Evolutionary conservation across 2,329 filamentous ascomycete species (phyloP).

Genomic region (Colletotrichum limetticola): DNA sequence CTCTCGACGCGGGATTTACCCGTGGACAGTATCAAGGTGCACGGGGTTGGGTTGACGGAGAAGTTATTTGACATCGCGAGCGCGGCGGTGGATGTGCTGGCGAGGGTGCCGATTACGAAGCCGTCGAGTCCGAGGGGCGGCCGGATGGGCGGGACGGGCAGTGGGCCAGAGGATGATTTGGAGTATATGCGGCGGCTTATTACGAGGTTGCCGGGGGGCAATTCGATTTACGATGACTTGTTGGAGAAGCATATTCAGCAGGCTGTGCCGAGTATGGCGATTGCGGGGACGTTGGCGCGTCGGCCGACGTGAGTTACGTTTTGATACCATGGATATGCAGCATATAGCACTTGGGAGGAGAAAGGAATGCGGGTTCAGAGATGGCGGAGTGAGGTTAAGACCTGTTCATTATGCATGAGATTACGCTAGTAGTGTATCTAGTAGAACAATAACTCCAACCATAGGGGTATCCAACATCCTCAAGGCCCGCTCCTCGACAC

Average conservation of each 20-base stretch:
- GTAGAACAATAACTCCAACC: background rate
- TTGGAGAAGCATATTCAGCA: conserved; percentile 53
- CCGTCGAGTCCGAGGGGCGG: conserved; percentile 38
- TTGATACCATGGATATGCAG: background rate
- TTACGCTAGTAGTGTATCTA: conserved; percentile 26
- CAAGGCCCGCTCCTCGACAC: background rate
- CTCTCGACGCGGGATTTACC: conserved; percentile 51
- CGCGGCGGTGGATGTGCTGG: conserved; percentile 55
- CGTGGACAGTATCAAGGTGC: conserved; percentile 51
- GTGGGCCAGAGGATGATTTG: conserved; percentile 49
- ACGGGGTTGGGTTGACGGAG: conserved; percentile 58
- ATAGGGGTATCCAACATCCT: conserved; percentile 1
- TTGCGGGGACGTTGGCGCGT: background rate
- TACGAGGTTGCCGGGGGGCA: conserved; percentile 49
- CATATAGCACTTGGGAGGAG: background rate
- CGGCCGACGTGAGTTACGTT: background rate
- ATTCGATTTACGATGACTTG: conserved; percentile 50
- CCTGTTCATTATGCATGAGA: conserved; percentile 14
- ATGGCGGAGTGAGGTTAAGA: background rate
- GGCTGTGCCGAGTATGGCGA: conserved; percentile 42
- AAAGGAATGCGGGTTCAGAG: background rate
- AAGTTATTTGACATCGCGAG: conserved; percentile 58
- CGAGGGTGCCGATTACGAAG: conserved; percentile 49
- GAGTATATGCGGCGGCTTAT: conserved; percentile 51
- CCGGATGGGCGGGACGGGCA: conserved; percentile 33